These are phyloP conservation scores for Populus euphratica DNA, from an alignment of 345 rosid species.

Conservation along the genomic window DNA sequence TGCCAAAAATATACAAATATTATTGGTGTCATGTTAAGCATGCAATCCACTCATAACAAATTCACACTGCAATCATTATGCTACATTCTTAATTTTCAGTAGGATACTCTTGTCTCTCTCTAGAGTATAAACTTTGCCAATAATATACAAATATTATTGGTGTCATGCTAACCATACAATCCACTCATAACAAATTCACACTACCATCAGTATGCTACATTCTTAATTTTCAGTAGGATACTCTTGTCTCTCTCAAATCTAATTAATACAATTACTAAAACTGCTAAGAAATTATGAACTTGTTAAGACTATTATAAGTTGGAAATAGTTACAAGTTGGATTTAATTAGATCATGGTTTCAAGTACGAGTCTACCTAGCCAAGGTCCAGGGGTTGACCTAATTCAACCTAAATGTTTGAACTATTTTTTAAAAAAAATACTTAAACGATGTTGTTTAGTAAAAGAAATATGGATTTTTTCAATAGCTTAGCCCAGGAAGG, in stretches of 20 bases:
- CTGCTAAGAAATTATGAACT: no score
- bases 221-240: constrained; percentile 7
- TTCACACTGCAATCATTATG: constrained; percentile 37
- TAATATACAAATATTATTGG: constrained; percentile 23
- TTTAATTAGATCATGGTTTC: no score
- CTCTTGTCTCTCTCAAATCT: constrained; percentile 10
- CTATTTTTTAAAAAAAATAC: no score
- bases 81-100: constrained; percentile 19
- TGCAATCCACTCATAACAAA: constrained; percentile 40
- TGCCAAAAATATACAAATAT: constrained; percentile 16
- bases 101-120: not conserved
- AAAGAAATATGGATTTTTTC: no score
- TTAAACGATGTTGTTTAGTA: no score
- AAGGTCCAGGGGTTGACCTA: no score
- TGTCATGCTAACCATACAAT: constrained; percentile 41
- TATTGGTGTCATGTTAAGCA: constrained; percentile 41
- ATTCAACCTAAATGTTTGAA: no score
- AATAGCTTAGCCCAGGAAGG: no score
- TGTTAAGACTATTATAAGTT: no score
- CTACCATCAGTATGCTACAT: constrained; percentile 35
- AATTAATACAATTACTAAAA: no score
- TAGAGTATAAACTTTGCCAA: not conserved
- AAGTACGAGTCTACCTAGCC: no score
- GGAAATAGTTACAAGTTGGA: no score
- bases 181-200: constrained; percentile 42